Evolutionary conservation across 768 basidiomycete species (phyloP).

Genomic region (Udeniomyces megalosporus): DNA sequence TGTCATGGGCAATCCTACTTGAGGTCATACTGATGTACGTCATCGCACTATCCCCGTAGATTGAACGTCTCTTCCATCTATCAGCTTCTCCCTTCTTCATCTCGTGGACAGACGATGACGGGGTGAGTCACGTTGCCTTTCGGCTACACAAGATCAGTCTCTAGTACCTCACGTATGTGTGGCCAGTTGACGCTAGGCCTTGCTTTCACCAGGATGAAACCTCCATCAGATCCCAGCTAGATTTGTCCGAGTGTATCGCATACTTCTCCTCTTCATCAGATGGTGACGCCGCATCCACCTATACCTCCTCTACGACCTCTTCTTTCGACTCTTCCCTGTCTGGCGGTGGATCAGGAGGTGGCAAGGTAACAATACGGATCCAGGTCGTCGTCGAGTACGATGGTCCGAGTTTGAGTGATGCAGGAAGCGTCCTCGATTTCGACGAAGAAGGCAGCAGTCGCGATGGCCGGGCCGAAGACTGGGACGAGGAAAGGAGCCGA

Average conservation of each 20-base stretch:
- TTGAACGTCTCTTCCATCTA: conserved; percentile 70
- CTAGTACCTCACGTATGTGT: background rate
- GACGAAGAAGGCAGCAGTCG: conserved; percentile 4
- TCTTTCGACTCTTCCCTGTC: conserved; percentile 29
- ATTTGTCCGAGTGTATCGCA: conserved; percentile 69
- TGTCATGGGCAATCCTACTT: too few relatives aligned
- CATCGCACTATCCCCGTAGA: conserved; percentile 33
- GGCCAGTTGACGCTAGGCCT: conserved; percentile 57
- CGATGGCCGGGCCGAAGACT: background rate
- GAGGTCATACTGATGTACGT: background rate
- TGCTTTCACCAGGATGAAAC: conserved; percentile 38
- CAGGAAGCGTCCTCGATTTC: conserved; percentile 46
- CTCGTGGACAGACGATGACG: conserved; percentile 44
- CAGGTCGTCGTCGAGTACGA: conserved; percentile 74
- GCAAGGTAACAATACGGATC: conserved; percentile 61
- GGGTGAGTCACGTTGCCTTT: too few relatives aligned
- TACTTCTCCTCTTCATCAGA: conserved; percentile 68
- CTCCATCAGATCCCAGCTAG: conserved; percentile 49
- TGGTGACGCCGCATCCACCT: conserved; percentile 44
- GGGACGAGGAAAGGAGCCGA: background rate
- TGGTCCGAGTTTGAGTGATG: conserved; percentile 77
- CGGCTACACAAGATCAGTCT: too few relatives aligned
- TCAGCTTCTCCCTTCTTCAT: conserved; percentile 53
- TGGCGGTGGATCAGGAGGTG: conserved; percentile 35
- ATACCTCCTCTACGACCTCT: conserved; percentile 43